A percentile compares a stretch with the other conserved stretches of the same genome.
These are phyloP conservation scores for Phoma sp. DNA, from an alignment of 2,329 filamentous ascomycete species.

Conservation along the genomic window DNA sequence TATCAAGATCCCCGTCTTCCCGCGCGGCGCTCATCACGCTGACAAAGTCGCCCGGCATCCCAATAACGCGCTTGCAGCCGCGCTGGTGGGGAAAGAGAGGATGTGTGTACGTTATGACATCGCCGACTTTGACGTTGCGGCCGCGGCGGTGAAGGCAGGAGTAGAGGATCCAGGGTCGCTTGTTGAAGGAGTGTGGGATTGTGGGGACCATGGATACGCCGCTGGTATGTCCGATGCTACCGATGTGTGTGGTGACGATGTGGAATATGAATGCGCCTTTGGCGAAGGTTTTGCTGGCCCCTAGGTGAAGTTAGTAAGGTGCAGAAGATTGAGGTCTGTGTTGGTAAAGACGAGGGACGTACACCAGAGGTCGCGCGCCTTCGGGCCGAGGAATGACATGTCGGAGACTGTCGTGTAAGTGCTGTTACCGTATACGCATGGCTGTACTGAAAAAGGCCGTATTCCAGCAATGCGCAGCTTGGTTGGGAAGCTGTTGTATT, in stretches of 20 bases:
- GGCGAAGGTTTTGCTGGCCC: conserved; percentile 17
- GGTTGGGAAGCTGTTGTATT: not conserved
- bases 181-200: conserved; percentile 54
- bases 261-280: conserved; percentile 41
- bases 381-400: conserved; percentile 10
- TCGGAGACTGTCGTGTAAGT: conserved; percentile 2
- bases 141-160: conserved; percentile 57
- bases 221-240: conserved; percentile 64
- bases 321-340: not conserved
- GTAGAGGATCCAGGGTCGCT: conserved; percentile 32
- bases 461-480: not conserved
- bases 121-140: conserved; percentile 74
- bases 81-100: conserved; percentile 66
- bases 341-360: not conserved
- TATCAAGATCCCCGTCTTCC: conserved; percentile 33
- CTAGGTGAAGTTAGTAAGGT: conserved; percentile 13
- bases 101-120: conserved; percentile 80
- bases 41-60: conserved; percentile 72
- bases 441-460: not conserved
- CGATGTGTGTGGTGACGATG: conserved; percentile 61
- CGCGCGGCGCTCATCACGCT: conserved; percentile 66
- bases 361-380: conserved; percentile 16
- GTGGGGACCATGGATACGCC: conserved; percentile 93
- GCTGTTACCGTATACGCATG: conserved; percentile 9
- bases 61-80: conserved; percentile 78